These are phyloP conservation scores for Cutaneotrichosporon sp. DNA, from an alignment of 1,284 basidiomycete species.

Conservation along the genomic window DNA sequence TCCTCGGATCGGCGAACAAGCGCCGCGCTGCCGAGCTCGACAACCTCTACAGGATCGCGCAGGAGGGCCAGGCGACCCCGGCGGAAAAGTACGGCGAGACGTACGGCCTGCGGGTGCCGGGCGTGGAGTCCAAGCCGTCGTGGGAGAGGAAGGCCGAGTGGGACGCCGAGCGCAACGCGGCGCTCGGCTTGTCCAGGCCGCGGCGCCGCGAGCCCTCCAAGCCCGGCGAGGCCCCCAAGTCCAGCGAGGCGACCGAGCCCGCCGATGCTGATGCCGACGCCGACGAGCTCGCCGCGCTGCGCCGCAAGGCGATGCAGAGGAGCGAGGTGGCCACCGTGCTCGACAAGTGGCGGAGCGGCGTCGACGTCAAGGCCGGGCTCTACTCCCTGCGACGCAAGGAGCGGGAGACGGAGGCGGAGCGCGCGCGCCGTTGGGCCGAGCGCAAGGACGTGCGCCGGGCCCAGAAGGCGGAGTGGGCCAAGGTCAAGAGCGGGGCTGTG, in stretches of 20 bases:
- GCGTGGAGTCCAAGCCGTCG: not conserved
- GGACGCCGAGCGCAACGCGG: no score
- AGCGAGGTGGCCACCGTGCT: not conserved
- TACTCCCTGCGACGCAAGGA: not conserved
- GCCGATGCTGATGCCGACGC: not conserved
- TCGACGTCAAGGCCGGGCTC: not conserved
- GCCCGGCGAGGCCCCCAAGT: no score
- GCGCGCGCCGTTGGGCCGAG: no score
- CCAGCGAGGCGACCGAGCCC: no score
- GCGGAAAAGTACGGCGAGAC: conserved; percentile 2
- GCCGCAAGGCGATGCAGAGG: not conserved
- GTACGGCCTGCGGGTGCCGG: not conserved
- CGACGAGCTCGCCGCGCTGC: not conserved
- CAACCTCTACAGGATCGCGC: not conserved
- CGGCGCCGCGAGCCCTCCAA: no score
- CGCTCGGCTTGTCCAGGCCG: no score
- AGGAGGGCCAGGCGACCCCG: not conserved
- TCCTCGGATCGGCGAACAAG: not conserved
- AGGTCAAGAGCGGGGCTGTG: no score
- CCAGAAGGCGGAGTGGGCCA: not conserved
- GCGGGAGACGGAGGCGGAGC: not conserved
- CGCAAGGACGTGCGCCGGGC: not conserved
- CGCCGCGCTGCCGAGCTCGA: not conserved
- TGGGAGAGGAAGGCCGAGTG: not conserved
- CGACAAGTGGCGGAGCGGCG: not conserved